Evolutionary conservation across 2,329 filamentous ascomycete species (phyloP), one percentile per base, ranked within the genome.

Genomic region (Colletotrichum camelliae): DNA sequence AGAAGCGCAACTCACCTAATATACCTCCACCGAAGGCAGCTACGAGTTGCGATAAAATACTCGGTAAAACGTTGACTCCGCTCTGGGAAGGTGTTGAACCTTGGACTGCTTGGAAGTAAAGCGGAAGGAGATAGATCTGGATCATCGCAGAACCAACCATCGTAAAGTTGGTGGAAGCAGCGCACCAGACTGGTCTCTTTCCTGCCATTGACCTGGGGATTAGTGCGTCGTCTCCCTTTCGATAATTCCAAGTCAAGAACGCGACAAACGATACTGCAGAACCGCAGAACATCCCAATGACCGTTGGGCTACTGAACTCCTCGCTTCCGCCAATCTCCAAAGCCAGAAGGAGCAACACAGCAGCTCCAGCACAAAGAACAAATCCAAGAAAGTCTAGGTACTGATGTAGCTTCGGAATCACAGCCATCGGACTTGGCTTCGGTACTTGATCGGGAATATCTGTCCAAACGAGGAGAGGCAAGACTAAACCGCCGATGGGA

Each of bases 111-210:
- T 87, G 83, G 78, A 87, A 85, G 78, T 83, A 86, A 43, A 86
- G 79, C 2, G 85, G 83, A 27, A 86, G 72, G 58, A 83, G 82
- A 67, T 80, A 84, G 1, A 79, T 75, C 13, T 77, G 75, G 31
- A 79, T 43, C 70, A 69, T 75, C 0, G 73, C 64, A 15, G 70
- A 73, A 15, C 74, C 74, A 16, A 74, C 24, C 21, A 73, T 27
- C 2, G 70, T 55, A 80, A 88, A 88, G 80, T 84, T 88, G 35
- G 81, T 80, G 4, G 86, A 86, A 0, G 82, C 84, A 39, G 86
- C 83, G 78, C 86, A 83, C 48, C 70, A 68, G 7, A 82, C 75
- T 18, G 75, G 73, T 1, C 77, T 73, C 18, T 77, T 77, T 4
- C 68, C 68, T 8, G 80, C 43, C 71, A 82, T 75, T 1, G 76